Conservation (phyloP, 1,139 yeast genomes). For the Cylindricascospora bacillispora region DNA sequence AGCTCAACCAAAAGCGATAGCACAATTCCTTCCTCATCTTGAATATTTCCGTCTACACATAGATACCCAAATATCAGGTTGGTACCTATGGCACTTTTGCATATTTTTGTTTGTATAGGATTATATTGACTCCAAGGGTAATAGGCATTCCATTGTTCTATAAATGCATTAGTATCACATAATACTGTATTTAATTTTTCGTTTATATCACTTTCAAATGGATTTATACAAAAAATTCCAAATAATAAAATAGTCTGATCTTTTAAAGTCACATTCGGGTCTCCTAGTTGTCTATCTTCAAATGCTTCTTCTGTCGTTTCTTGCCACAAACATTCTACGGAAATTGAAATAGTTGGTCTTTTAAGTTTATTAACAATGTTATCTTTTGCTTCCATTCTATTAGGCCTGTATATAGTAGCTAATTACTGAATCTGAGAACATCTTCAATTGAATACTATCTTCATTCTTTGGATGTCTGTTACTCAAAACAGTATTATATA, state of each 20-base stretch:
- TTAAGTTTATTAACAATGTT: too few species aligned
- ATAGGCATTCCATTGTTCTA: slow-evolving; percentile 30
- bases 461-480: too few species aligned
- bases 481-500: too few species aligned
- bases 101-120: background rate
- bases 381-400: too few species aligned
- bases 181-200: slow-evolving; percentile 10
- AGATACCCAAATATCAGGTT: slow-evolving; percentile 15
- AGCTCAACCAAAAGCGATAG: slow-evolving; percentile 31
- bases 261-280: too few species aligned
- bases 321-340: too few species aligned
- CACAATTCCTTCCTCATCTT: slow-evolving; percentile 21
- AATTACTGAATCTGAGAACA: too few species aligned
- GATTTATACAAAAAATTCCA: slow-evolving; percentile 12
- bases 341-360: too few species aligned
- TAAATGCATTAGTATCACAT: slow-evolving; percentile 15
- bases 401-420: too few species aligned
- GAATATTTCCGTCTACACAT: slow-evolving; percentile 19
- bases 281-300: too few species aligned
- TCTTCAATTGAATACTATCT: too few species aligned
- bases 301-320: too few species aligned
- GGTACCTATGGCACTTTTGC: slow-evolving; percentile 6
- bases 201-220: slow-evolving; percentile 3
- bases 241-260: slow-evolving; percentile 7
- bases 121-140: slow-evolving; percentile 34